Evolutionary conservation across 495 filamentous ascomycete genomes (phyloP).

Genomic region (Penicillium egyptiacum): DNA sequence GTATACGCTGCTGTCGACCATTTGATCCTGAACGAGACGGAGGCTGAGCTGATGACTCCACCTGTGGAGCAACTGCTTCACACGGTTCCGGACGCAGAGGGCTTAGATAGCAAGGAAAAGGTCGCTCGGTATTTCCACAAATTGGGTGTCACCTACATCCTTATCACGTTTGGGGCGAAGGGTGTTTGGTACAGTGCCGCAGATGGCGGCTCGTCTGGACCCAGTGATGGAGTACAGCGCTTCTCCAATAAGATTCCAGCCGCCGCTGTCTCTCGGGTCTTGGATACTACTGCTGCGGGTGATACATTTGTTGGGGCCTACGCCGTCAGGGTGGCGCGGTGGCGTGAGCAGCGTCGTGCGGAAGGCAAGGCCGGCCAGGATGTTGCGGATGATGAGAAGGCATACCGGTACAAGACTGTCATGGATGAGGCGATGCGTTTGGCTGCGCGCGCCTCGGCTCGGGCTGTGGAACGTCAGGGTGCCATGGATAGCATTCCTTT

Average conservation of each 20-base stretch:
- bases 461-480: constrained; percentile 72
- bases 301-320: constrained; percentile 94
- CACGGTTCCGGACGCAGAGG: constrained; percentile 40
- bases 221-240: constrained; percentile 33
- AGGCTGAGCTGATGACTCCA: constrained; percentile 69
- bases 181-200: constrained; percentile 63
- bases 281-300: constrained; percentile 93
- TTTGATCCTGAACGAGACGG: constrained; percentile 87
- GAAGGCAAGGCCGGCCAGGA: constrained; percentile 38
- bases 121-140: constrained; percentile 60
- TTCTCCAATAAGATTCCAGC: constrained; percentile 49
- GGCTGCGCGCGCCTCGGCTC: constrained; percentile 73
- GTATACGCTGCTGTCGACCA: constrained; percentile 70
- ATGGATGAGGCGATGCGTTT: constrained; percentile 61
- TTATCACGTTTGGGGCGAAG: constrained; percentile 79
- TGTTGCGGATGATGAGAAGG: constrained; percentile 43
- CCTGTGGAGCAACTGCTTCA: constrained; percentile 35
- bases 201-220: constrained; percentile 41
- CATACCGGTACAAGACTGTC: constrained; percentile 44
- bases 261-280: constrained; percentile 62
- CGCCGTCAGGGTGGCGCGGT: constrained; percentile 61
- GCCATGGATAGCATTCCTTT: constrained; percentile 91
- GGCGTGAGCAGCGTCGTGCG: constrained; percentile 38
- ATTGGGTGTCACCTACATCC: constrained; percentile 69
- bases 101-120: constrained; percentile 48